A percentile compares a stretch with the other conserved stretches of the same genome.
Conservation (phyloP, 805 yeast genomes). For the Myxozyma sirexii region DNA sequence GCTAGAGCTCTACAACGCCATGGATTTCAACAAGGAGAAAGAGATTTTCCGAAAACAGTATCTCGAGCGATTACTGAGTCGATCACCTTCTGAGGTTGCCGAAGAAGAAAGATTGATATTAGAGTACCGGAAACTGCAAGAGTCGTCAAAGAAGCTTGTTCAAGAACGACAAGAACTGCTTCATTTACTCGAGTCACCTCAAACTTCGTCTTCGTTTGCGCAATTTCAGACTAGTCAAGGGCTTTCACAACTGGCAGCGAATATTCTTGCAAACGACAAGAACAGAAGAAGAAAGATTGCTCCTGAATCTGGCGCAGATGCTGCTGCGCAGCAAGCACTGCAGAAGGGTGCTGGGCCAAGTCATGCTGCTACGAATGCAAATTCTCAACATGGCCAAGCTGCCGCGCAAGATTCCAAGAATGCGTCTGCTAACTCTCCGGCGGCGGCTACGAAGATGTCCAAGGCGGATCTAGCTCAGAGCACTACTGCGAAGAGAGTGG, state of each 20-base stretch:
- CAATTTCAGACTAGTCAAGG: slow-evolving; percentile 87
- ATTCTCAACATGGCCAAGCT: not conserved
- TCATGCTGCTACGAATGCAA: slow-evolving; percentile 1
- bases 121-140: slow-evolving; percentile 89
- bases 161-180: slow-evolving; percentile 78
- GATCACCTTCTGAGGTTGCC: slow-evolving; percentile 96
- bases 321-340: slow-evolving; percentile 14
- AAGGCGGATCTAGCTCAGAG: slow-evolving; percentile 27
- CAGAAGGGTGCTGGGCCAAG: slow-evolving; percentile 7
- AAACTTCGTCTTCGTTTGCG: slow-evolving; percentile 69
- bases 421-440: not conserved
- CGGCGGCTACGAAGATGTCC: slow-evolving; percentile 5
- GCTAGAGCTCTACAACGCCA: slow-evolving; percentile 60
- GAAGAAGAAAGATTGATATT: slow-evolving; percentile 94
- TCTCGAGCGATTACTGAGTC: slow-evolving; percentile 68
- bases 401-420: not conserved
- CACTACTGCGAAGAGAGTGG: slow-evolving; percentile 25
- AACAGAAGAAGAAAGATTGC: slow-evolving; percentile 47
- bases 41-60: slow-evolving; percentile 83
- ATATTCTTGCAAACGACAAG: slow-evolving; percentile 70
- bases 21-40: slow-evolving; percentile 68
- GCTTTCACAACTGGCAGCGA: slow-evolving; percentile 78
- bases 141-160: slow-evolving; percentile 86
- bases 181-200: slow-evolving; percentile 84
- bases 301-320: slow-evolving; percentile 39